Base-by-base conservation (phyloP, 257 asterid genomes). In the Haberlea rhodopensis region DNA sequence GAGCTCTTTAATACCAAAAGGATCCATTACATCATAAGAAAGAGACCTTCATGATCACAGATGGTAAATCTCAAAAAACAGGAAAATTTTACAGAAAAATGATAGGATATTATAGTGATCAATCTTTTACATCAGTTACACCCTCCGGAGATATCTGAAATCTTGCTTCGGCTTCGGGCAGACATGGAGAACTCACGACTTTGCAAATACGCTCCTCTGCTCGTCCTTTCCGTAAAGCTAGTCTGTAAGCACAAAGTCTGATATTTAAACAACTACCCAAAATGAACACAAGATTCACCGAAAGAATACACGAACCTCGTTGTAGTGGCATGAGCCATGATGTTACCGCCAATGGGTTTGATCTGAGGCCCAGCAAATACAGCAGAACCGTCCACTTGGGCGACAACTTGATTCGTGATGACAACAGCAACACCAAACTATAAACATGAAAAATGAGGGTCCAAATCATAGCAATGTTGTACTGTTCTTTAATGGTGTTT, bases 321-420 rank as follows among this genome's bases (percentile, higher is more conserved):
- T 1, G 99, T 87, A 1, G 99, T 82, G 31, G 99, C 97, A 78
- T 89, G 97, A 0, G 99, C 97, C 99, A 92, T 89, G 28, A 89
- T 92, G 76, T 92, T 92, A 8, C 99, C 99, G 34, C 99, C 97
- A 29, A 89, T 92, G 49, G 97, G 99, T 73, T 92, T 92, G 70
- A 81, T 53, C 71, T 89, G 99, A 27, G 97, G 99, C 31, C 97
- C 97, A 5, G 94, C 86, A 61, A 92, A 92, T 10, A 82, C 70
- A 13, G 97, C 96, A 52, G 97, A 87, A 62, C 96, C 99, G 56
- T 92, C 96, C 72, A 92, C 99, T 87, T 92, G 99, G 19, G 99
- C 97, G 26, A 92, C 99, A 11, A 92, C 99, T 87, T 92, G 99
- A 84, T 92, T 92, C 2, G 97, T 89, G 52, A 92, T 89, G 37